Percentiles rank a stretch among this genome's conserved stretches.
phyloP scores from a whole-genome alignment of 805 yeast genomes.

The Sugiyamaella floridensis region DNA sequence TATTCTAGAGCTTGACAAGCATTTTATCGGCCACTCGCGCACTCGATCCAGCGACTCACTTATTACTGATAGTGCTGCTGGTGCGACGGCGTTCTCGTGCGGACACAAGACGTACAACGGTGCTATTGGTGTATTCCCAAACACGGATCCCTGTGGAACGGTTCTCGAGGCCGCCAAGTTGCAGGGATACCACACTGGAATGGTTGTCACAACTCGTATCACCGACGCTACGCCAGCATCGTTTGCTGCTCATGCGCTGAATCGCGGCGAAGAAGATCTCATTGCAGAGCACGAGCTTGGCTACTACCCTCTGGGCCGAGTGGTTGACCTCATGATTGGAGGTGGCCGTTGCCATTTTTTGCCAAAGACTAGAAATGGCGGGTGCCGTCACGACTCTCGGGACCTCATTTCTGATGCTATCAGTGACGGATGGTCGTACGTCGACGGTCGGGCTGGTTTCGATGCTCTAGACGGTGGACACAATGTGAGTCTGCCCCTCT shows the following conservation, averaged over 20 bases:
- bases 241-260: conserved; percentile 72
- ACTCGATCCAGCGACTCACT: conserved; percentile 72
- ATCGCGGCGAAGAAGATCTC: conserved; percentile 70
- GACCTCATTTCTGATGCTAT: conserved; percentile 62
- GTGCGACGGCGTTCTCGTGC: conserved; percentile 91
- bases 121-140: conserved; percentile 78
- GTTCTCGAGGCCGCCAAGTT: conserved; percentile 80
- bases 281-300: conserved; percentile 89
- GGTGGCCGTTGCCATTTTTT: conserved; percentile 86
- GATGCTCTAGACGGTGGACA: conserved; percentile 50
- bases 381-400: conserved; percentile 65
- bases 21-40: conserved; percentile 75
- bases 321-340: conserved; percentile 79
- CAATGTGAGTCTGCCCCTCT: conserved; percentile 65
- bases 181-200: conserved; percentile 74
- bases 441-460: conserved; percentile 51
- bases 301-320: conserved; percentile 66
- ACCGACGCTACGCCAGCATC: conserved; percentile 96
- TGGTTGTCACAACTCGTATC: conserved; percentile 86
- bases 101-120: conserved; percentile 80
- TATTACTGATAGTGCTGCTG: conserved; percentile 94
- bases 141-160: conserved; percentile 74
- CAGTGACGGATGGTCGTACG: conserved; percentile 56
- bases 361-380: conserved; percentile 43
- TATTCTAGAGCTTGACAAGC: conserved; percentile 54